A percentile compares a stretch with the other conserved stretches of the same genome.
These are phyloP conservation scores for Lunularia cruciata DNA, from an alignment of 225 moss, liverwort and hornwort species.

Conservation along the genomic window DNA sequence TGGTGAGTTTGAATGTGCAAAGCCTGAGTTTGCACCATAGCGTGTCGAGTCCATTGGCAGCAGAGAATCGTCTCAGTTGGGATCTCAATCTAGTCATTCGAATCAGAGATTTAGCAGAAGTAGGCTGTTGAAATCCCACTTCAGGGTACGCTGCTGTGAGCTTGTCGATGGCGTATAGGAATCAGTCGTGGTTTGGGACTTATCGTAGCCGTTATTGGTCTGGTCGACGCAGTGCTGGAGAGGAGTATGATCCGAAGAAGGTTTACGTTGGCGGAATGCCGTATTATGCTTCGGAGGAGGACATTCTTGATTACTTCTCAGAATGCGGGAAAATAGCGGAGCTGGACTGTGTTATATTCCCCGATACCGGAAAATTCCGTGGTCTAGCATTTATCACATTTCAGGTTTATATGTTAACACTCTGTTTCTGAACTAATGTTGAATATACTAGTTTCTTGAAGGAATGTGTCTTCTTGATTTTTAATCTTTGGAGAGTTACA, in stretches of 20 bases:
- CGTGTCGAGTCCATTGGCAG: too few species aligned
- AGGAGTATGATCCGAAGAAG: constrained; percentile 51
- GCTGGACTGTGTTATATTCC: constrained; percentile 69
- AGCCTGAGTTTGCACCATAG: too few species aligned
- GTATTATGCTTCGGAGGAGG: constrained; percentile 59
- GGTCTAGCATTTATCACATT: constrained; percentile 73
- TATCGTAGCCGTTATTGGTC: neutral
- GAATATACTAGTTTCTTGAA: neutral
- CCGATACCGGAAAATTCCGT: constrained; percentile 65
- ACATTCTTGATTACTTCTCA: constrained; percentile 61
- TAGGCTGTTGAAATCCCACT: too few species aligned
- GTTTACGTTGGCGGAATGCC: constrained; percentile 71
- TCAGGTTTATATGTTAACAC: constrained; percentile 29
- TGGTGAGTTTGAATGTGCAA: too few species aligned
- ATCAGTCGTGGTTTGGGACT: neutral
- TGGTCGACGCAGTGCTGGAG: constrained; percentile 31
- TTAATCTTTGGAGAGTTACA: neutral
- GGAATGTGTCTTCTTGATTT: neutral
- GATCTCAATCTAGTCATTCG: neutral
- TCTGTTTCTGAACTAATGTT: neutral
- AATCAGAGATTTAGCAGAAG: neutral
- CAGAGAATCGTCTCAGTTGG: too few species aligned
- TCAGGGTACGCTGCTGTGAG: neutral
- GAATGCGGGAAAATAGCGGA: constrained; percentile 68
- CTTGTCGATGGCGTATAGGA: neutral